Conservation (phyloP, 306 rosid genomes). For the Quercus wislizeni region DNA sequence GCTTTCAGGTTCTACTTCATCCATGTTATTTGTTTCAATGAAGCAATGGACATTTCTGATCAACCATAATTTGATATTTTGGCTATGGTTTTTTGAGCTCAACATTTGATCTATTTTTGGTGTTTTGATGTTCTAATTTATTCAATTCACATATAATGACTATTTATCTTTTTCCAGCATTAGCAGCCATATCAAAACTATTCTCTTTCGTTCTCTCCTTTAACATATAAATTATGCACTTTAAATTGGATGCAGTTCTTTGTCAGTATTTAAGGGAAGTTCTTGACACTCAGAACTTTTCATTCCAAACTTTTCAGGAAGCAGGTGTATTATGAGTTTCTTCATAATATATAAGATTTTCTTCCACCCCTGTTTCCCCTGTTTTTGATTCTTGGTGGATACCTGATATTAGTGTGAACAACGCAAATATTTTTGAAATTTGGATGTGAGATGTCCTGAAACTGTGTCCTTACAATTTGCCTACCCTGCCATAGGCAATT, state of each 20-base stretch:
- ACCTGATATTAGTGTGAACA: too few species aligned
- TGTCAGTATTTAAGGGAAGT: too few species aligned
- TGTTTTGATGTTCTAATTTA: neutral
- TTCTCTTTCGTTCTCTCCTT: neutral
- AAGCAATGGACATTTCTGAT: neutral
- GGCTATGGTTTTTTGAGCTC: neutral
- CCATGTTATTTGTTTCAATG: neutral
- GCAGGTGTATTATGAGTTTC: neutral
- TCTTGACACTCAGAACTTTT: neutral
- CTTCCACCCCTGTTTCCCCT: neutral
- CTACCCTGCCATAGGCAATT: too few species aligned
- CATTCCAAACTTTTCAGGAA: neutral
- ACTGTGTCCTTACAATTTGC: too few species aligned
- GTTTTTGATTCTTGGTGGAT: too few species aligned
- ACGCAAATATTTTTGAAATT: too few species aligned
- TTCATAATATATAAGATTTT: neutral
- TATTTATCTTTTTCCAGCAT: neutral
- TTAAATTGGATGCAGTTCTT: neutral
- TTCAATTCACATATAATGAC: neutral
- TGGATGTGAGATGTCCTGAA: too few species aligned
- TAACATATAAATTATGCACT: neutral
- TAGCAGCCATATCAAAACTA: neutral
- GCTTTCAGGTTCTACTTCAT: neutral
- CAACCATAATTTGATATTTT: neutral
- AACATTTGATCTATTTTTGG: neutral